Percentiles rank a stretch among this genome's conserved stretches.
phyloP scores from a whole-genome alignment of 805 yeast species.

The Wickerhamomyces strasburgensis region DNA sequence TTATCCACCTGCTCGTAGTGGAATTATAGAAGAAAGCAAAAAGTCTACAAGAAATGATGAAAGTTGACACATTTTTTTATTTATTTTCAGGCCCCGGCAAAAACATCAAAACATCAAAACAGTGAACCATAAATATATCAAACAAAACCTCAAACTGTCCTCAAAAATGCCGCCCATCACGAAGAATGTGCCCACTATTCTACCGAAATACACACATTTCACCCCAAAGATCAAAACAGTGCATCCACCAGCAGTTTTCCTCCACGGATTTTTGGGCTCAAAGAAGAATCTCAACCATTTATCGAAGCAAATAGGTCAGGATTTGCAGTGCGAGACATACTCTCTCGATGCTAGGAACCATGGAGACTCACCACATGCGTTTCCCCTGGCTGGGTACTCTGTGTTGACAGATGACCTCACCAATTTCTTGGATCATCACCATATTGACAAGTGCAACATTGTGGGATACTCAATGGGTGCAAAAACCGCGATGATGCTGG shows the following conservation, averaged over 20 bases:
- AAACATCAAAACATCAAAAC: no score
- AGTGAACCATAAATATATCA: no score
- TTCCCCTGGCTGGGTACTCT: slow-evolving; percentile 30
- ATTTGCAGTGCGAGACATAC: slow-evolving; percentile 31
- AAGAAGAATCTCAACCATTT: slow-evolving; percentile 37
- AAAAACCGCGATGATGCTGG: slow-evolving; percentile 44
- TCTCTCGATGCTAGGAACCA: slow-evolving; percentile 53
- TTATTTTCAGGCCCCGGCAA: no score
- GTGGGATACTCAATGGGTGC: slow-evolving; percentile 63
- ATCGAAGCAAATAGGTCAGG: slow-evolving; percentile 31
- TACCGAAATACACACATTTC: slow-evolving; percentile 7
- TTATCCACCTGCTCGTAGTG: no score
- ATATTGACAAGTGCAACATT: slow-evolving; percentile 28
- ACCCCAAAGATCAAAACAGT: slow-evolving; percentile 1
- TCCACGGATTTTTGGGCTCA: slow-evolving; percentile 56
- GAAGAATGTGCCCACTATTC: slow-evolving; percentile 2
- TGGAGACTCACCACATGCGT: slow-evolving; percentile 46
- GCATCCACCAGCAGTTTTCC: slow-evolving; percentile 35
- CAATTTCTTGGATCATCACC: slow-evolving; percentile 11
- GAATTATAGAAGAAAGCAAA: no score
- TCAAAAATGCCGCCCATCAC: no score
- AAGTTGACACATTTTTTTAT: no score
- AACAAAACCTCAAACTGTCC: no score
- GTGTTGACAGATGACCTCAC: slow-evolving; percentile 20
- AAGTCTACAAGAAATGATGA: no score